Evolutionary conservation across 768 basidiomycete genomes (phyloP), one percentile per base, ranked within the genome.

Genomic region (Daedaleopsis sinensis): DNA sequence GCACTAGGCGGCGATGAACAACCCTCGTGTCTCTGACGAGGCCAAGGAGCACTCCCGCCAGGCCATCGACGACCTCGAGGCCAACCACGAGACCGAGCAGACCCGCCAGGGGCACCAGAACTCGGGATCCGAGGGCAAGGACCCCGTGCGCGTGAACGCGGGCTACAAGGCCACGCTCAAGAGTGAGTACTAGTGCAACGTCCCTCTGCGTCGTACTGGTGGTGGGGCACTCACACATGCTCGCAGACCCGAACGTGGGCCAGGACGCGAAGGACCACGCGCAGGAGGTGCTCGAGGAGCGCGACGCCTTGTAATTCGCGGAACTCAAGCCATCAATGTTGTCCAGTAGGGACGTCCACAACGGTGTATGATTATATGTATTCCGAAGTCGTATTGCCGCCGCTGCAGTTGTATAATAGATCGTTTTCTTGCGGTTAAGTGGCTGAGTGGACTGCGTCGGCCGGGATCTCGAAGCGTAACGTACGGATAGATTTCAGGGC

Each of bases 1-100:
- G 4, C 6, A 1, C 43, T n/a, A 72, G 71, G 71, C 72, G 7
- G 67, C 67, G 18, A 53, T 73, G 53, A 67, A 72, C 58, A 74
- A 74, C 66, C 71, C 68, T 12, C 69, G 69, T 57, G 67, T 71
- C 62, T 72, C 72, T 2, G 68, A 71, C 0, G 70, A 72, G 64
- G 71, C 72, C 15, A 74, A 75, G 59, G 72, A 74, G 50, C 69
- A 70, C 51, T 69, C 71, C 5, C 70, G 69, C 18, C 59, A 67
- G 48, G 62, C 63, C 8, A 60, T 71, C 42, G 65, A 70, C 5
- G 71, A 69, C 53, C 65, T 67, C 60, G 62, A 64, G 47, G 12
- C 23, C 12, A 24, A 56, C 39, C 57, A 59, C 48, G 70, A 66
- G 53, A 62, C 66, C 7, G 56, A 66, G 58, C 57, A 57, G 32